Evolutionary conservation across 2,329 filamentous ascomycete species (phyloP).

Genomic region (Microsporum canis): DNA sequence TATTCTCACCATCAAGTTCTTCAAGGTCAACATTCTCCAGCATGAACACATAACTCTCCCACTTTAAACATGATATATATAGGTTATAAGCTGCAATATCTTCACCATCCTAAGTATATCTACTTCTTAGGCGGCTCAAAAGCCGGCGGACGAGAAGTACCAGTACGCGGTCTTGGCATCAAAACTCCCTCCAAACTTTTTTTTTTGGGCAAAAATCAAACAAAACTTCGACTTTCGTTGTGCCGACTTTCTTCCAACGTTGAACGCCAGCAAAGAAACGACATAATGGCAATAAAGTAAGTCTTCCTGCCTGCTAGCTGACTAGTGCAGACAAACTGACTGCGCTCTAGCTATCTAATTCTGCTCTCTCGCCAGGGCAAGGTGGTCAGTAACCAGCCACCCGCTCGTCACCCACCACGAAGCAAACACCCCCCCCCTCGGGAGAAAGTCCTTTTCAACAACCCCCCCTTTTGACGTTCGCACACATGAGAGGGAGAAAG

Average conservation of each 20-base stretch:
- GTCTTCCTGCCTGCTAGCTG: constrained; percentile 12
- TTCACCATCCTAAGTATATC: no score
- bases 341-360: constrained; percentile 71
- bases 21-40: no score
- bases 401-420: constrained; percentile 30
- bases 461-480: constrained; percentile 16
- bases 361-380: constrained; percentile 96
- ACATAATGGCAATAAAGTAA: constrained; percentile 46
- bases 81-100: no score
- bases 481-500: constrained; percentile 12
- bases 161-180: neutral
- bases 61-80: no score
- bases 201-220: neutral
- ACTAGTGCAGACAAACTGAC: neutral
- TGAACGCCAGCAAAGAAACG: neutral
- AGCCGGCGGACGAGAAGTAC: no score
- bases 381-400: constrained; percentile 58
- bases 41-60: no score
- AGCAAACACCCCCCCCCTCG: constrained; percentile 6
- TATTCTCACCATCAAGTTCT: no score
- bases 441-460: neutral
- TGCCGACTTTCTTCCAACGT: neutral
- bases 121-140: neutral
- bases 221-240: neutral
- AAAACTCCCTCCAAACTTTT: neutral